Conservation (phyloP, 805 yeast species). For the Kregervanrija delftensis region DNA sequence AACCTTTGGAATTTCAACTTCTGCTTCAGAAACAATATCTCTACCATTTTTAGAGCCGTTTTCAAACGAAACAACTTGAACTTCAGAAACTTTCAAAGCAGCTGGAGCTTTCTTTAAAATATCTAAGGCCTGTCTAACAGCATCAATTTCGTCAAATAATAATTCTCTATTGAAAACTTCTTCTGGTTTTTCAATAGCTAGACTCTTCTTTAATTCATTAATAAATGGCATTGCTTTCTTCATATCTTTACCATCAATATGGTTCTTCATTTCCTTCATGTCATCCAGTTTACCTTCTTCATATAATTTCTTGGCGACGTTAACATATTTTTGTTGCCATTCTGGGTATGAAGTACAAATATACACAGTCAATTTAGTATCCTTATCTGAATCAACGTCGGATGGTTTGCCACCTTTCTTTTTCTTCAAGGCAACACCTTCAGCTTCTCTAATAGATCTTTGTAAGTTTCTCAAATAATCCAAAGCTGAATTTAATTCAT, state of each 20-base stretch:
- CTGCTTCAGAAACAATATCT: conserved; percentile 62
- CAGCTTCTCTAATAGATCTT: conserved; percentile 88
- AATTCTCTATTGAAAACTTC: conserved; percentile 87
- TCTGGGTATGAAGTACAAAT: conserved; percentile 75
- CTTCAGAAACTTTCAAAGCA: conserved; percentile 44
- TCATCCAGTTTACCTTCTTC: conserved; percentile 59
- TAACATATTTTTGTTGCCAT: conserved; percentile 56
- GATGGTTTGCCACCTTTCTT: conserved; percentile 79
- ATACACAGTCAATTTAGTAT: conserved; percentile 66
- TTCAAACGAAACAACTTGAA: conserved; percentile 56
- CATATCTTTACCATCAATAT: conserved; percentile 75
- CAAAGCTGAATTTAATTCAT: conserved; percentile 57
- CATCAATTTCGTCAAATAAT: conserved; percentile 69
- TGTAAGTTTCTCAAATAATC: conserved; percentile 72
- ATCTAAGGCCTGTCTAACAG: conserved; percentile 48
- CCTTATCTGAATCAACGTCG: conserved; percentile 68
- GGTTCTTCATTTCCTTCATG: conserved; percentile 54
- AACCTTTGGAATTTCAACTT: conserved; percentile 55
- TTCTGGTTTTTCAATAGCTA: conserved; percentile 60
- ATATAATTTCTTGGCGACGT: conserved; percentile 68
- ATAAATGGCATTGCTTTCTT: conserved; percentile 98
- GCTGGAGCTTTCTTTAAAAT: conserved; percentile 62
- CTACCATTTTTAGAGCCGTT: conserved; percentile 58
- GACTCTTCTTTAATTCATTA: conserved; percentile 74
- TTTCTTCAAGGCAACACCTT: conserved; percentile 75